Evolutionary conservation across 768 basidiomycete species (phyloP).

Genomic region (Collybia mongolica): DNA sequence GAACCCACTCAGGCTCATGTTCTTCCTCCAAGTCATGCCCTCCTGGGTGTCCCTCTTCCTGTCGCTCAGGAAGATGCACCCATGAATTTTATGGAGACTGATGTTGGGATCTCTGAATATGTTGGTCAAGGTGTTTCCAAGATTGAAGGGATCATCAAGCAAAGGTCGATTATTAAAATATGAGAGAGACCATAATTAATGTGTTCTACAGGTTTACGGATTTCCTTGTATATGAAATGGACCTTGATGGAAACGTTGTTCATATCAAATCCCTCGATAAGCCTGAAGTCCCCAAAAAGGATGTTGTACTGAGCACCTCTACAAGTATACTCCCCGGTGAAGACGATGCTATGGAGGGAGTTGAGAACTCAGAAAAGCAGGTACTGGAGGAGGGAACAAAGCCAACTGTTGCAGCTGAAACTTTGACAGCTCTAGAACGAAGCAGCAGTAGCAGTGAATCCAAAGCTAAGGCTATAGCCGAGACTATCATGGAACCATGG

Average conservation of each 20-base stretch:
- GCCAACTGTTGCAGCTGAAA: constrained; percentile 5
- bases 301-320: constrained; percentile 18
- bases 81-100: constrained; percentile 66
- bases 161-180: constrained; percentile 60
- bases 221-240: constrained; percentile 92
- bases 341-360: constrained; percentile 20
- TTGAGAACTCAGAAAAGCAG: constrained; percentile 8
- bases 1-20: constrained; percentile 28
- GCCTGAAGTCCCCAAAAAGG: constrained; percentile 57
- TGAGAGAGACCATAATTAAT: not conserved
- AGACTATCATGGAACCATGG: constrained; percentile 52
- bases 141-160: constrained; percentile 94
- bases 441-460: constrained; percentile 8
- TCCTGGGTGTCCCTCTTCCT: constrained; percentile 60
- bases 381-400: constrained; percentile 2
- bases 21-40: constrained; percentile 73
- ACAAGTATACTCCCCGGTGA: constrained; percentile 14
- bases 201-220: constrained; percentile 79
- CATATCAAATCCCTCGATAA: constrained; percentile 77
- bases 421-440: constrained; percentile 1
- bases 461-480: constrained; percentile 6
- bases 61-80: constrained; percentile 45
- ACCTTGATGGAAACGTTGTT: constrained; percentile 74
- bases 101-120: constrained; percentile 92
- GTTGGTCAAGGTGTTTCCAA: constrained; percentile 65